phyloP scores from a whole-genome alignment of 225 moss, liverwort and hornwort species.

The Bryoerythrophyllum caledonicum region DNA sequence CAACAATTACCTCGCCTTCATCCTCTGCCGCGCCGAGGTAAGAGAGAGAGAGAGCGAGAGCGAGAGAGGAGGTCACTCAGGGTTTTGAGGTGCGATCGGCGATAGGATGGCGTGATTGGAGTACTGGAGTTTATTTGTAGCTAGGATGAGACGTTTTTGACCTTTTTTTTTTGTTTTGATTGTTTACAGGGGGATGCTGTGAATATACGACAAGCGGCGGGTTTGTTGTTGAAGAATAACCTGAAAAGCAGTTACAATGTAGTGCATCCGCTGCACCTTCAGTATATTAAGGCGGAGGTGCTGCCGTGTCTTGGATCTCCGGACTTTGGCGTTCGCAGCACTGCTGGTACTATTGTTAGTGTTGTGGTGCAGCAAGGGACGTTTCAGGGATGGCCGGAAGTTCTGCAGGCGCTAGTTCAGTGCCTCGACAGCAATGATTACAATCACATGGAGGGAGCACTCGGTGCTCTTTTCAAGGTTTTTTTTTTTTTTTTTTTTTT shows the following conservation, averaged over 20 bases:
- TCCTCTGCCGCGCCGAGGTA: conserved; percentile 91
- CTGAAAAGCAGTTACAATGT: conserved; percentile 71
- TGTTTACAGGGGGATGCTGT: conserved; percentile 76
- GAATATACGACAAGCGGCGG: conserved; percentile 84
- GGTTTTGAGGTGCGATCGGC: conserved; percentile 19
- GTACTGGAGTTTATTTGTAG: neutral
- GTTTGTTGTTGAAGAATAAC: conserved; percentile 87
- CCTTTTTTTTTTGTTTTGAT: neutral
- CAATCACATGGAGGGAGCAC: conserved; percentile 90
- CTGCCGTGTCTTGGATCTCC: conserved; percentile 77
- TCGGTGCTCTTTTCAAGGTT: conserved; percentile 84
- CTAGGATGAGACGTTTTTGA: neutral
- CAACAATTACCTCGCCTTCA: conserved; percentile 87
- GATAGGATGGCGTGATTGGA: neutral
- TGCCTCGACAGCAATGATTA: conserved; percentile 82
- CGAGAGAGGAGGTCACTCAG: no score
- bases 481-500: no score
- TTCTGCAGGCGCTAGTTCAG: conserved; percentile 74
- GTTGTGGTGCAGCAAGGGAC: conserved; percentile 81
- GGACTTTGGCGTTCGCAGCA: conserved; percentile 71
- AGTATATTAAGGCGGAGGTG: conserved; percentile 81
- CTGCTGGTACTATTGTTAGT: conserved; percentile 80
- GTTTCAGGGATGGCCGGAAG: conserved; percentile 85
- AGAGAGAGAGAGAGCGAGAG: no score
- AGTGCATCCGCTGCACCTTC: conserved; percentile 62